phyloP scores from a whole-genome alignment of 495 filamentous ascomycete genomes.

The Tetracladium setigerum region DNA sequence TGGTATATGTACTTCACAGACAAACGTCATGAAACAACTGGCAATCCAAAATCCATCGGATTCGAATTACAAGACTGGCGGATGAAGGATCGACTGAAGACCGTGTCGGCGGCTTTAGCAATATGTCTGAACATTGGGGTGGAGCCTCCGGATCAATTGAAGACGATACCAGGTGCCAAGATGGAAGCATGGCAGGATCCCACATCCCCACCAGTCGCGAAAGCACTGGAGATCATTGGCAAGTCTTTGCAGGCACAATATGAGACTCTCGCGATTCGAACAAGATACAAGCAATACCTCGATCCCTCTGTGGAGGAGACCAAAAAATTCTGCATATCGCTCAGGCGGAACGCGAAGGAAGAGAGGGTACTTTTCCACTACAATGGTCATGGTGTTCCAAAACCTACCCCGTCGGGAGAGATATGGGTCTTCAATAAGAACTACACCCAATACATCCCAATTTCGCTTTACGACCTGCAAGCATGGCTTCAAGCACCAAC shows the following conservation, averaged over 20 bases:
- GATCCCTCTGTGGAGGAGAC: conserved; percentile 97
- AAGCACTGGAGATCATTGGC: conserved; percentile 88
- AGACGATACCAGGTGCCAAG: conserved; percentile 86
- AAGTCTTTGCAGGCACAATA: conserved; percentile 94
- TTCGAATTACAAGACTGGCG: conserved; percentile 83
- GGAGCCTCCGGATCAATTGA: conserved; percentile 89
- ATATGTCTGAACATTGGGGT: conserved; percentile 97
- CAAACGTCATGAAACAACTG: conserved; percentile 94
- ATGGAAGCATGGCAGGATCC: conserved; percentile 97
- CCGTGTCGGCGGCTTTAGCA: conserved; percentile 86
- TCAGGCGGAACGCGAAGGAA: conserved; percentile 87
- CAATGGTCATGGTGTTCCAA: conserved; percentile 97
- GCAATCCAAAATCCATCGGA: conserved; percentile 60
- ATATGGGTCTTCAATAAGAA: conserved; percentile 99
- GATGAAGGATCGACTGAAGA: conserved; percentile 94
- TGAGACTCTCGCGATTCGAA: conserved; percentile 86
- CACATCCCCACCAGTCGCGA: conserved; percentile 66
- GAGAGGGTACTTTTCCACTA: conserved; percentile 95
- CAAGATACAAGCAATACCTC: conserved; percentile 91
- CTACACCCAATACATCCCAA: conserved; percentile 97
- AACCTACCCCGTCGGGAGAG: conserved; percentile 91
- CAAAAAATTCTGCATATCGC: conserved; percentile 84
- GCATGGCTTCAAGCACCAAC: conserved; percentile 93
- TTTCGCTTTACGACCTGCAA: conserved; percentile 93
- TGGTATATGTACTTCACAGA: conserved; percentile 99